A percentile compares a stretch with the other conserved stretches of the same genome.
Evolutionary conservation across 306 rosid species (phyloP).

Genomic region (Abrus precatorius): DNA sequence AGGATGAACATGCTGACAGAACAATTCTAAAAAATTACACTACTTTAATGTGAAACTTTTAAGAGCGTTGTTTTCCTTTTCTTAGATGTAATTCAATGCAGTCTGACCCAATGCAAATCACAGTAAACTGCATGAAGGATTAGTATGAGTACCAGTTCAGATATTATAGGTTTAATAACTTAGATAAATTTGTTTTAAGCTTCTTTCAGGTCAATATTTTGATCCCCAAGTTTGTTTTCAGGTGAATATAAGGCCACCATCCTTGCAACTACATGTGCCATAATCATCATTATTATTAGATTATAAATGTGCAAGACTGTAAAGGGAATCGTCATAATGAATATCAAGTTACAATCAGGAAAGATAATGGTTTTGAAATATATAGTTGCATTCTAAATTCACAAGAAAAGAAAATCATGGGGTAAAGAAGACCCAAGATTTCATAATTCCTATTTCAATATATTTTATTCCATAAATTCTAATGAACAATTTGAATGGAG

Average conservation of each 20-base stretch:
- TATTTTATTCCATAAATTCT: not conserved
- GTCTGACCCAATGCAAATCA: not conserved
- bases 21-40: not conserved
- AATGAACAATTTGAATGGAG: not conserved
- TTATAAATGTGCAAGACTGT: too few species aligned
- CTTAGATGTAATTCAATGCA: not conserved
- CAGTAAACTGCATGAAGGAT: not conserved
- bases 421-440: too few species aligned
- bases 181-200: not conserved
- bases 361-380: too few species aligned
- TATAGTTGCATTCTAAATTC: too few species aligned
- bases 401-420: too few species aligned
- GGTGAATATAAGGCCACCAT: too few species aligned
- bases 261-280: too few species aligned
- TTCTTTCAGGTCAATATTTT: not conserved
- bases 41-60: not conserved
- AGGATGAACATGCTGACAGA: not conserved
- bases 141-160: not conserved
- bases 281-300: too few species aligned
- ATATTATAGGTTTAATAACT: not conserved
- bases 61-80: not conserved
- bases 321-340: too few species aligned
- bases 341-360: too few species aligned
- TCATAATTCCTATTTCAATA: not conserved
- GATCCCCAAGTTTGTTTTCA: not conserved